phyloP scores from a whole-genome alignment of 2,329 filamentous ascomycete genomes.

The Cordyceps militaris region DNA sequence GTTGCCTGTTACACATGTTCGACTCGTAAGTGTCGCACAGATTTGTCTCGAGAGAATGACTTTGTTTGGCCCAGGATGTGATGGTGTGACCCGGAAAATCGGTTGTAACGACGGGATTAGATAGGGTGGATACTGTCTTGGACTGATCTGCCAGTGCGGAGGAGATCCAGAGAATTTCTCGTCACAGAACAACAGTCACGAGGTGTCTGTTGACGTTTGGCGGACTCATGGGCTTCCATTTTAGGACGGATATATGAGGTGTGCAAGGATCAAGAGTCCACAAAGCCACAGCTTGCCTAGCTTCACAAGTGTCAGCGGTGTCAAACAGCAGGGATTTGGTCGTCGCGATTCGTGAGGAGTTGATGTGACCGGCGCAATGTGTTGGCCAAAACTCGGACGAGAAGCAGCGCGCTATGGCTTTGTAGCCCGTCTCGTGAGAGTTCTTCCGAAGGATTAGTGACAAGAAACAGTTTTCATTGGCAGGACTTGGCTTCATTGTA shows the following conservation, averaged over 20 bases:
- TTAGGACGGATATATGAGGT: not conserved
- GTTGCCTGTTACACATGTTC: not conserved
- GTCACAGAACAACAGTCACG: not conserved
- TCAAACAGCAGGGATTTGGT: not conserved
- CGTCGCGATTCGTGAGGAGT: not conserved
- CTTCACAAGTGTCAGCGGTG: not conserved
- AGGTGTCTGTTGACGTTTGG: too few species aligned
- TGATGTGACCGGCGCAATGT: not conserved
- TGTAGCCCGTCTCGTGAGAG: too few species aligned
- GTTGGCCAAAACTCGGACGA: not conserved
- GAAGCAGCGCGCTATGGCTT: too few species aligned
- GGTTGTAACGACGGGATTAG: constrained; percentile 2
- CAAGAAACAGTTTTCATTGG: too few species aligned
- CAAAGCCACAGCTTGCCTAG: not conserved
- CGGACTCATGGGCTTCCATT: not conserved
- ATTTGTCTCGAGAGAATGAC: not conserved
- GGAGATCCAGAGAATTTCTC: not conserved
- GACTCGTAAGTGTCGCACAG: not conserved
- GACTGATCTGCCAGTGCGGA: not conserved
- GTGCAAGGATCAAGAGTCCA: too few species aligned
- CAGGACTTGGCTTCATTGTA: too few species aligned
- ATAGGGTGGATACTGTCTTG: not conserved
- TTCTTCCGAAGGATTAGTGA: too few species aligned
- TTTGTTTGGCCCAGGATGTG: not conserved
- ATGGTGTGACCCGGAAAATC: not conserved